Evolutionary conservation across 2,329 filamentous ascomycete species (phyloP).

Genomic region (Venturia nashicola): DNA sequence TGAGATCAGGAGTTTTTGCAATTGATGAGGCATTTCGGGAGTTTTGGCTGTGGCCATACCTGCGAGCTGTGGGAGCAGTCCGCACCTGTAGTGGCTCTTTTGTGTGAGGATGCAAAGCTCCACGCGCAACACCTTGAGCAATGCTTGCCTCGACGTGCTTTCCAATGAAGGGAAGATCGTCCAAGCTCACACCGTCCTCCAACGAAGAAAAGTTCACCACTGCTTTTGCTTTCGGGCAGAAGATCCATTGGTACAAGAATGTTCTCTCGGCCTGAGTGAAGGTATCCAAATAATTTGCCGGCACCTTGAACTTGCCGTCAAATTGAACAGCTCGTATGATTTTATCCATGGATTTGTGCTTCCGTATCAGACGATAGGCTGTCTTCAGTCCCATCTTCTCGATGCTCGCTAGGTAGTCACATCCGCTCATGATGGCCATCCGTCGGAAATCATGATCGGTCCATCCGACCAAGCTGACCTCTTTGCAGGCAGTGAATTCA

Average conservation of each 20-base stretch:
- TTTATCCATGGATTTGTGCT: slow-evolving; percentile 76
- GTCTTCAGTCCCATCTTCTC: slow-evolving; percentile 84
- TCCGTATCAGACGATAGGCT: slow-evolving; percentile 78
- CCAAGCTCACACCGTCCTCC: slow-evolving; percentile 46
- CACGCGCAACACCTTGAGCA: slow-evolving; percentile 62
- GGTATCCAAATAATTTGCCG: slow-evolving; percentile 64
- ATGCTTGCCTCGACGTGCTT: slow-evolving; percentile 54
- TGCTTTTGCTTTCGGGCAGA: slow-evolving; percentile 59
- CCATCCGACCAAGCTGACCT: slow-evolving; percentile 85
- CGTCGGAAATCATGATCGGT: slow-evolving; percentile 79
- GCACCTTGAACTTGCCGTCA: slow-evolving; percentile 73
- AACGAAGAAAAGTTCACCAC: slow-evolving; percentile 66
- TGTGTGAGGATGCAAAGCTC: slow-evolving; percentile 81
- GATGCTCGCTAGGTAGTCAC: slow-evolving; percentile 85
- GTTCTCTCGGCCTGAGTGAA: slow-evolving; percentile 85
- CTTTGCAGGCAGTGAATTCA: slow-evolving; percentile 79
- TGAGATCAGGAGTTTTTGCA: slow-evolving; percentile 36
- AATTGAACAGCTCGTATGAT: slow-evolving; percentile 76
- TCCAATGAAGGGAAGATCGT: slow-evolving; percentile 74
- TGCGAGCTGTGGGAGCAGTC: slow-evolving; percentile 19
- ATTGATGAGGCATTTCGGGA: slow-evolving; percentile 19
- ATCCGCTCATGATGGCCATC: slow-evolving; percentile 95
- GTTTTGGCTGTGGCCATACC: slow-evolving; percentile 23
- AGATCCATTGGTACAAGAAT: slow-evolving; percentile 90
- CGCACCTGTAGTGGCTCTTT: slow-evolving; percentile 46